Conservation (phyloP, 2,329 filamentous ascomycete genomes). For the Blastomyces gilchristii region DNA sequence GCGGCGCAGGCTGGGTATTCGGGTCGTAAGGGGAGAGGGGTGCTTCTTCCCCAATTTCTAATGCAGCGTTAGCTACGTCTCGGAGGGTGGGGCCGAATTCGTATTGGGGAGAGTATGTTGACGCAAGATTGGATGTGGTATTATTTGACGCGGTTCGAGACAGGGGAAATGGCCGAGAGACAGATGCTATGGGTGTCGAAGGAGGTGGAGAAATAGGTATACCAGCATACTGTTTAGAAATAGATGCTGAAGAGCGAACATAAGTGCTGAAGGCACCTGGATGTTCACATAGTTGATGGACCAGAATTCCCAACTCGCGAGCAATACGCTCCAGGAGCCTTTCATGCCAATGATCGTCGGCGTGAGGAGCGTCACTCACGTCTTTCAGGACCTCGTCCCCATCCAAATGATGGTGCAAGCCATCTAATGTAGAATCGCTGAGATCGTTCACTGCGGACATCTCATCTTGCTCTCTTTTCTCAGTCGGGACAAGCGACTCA, state of each 20-base stretch:
- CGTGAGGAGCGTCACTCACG: constrained; percentile 20
- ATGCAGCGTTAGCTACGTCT: constrained; percentile 34
- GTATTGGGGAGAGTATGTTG: constrained; percentile 37
- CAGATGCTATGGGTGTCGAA: background rate
- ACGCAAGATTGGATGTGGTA: constrained; percentile 21
- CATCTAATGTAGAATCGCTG: constrained; percentile 12
- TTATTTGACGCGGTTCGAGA: constrained; percentile 16
- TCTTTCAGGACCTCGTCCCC: constrained; percentile 28
- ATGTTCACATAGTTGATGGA: constrained; percentile 74
- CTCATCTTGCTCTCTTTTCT: constrained; percentile 15
- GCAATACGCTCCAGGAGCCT: constrained; percentile 75
- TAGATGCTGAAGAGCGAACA: constrained; percentile 49
- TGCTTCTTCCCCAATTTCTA: constrained; percentile 58
- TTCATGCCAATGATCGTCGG: constrained; percentile 35
- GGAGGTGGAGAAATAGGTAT: constrained; percentile 45
- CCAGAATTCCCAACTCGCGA: constrained; percentile 71
- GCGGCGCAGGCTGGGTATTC: constrained; percentile 8
- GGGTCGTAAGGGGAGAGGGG: constrained; percentile 15
- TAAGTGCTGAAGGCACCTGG: constrained; percentile 86
- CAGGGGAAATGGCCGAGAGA: constrained; percentile 10
- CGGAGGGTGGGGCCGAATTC: constrained; percentile 43
- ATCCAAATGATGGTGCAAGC: constrained; percentile 12
- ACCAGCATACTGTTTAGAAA: constrained; percentile 65
- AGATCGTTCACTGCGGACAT: constrained; percentile 7
- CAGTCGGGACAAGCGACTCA: constrained; percentile 51